Evolutionary conservation across 1,284 basidiomycete genomes (phyloP), one percentile per base, ranked within the genome.

Genomic region (Fomitopsis schrenkii): DNA sequence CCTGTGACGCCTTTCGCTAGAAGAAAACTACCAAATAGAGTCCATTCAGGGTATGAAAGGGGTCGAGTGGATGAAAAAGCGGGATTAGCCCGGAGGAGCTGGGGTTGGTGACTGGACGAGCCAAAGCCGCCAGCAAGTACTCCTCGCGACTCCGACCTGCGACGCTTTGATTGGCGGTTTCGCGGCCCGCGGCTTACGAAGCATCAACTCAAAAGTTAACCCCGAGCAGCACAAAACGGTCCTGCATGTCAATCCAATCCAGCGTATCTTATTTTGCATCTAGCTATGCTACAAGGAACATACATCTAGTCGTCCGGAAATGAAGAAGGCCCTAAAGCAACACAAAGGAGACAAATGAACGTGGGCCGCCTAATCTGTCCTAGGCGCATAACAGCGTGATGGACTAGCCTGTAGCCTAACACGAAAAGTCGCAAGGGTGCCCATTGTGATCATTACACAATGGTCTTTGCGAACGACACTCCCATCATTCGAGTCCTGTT

Each of bases 41-140:
- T 66, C 71, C 72, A 74, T 70, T 45, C 68, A 68, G 67, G 26
- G 40, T 67, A 62, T 42, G 58, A 62, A 58, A 59, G 58, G 50
- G 58, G 42, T 19, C 38, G 38, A 60, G 50, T 58, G 58, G 59
- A 52, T 48, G 36, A 57, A 61, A 57, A 55, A 54, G 40, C 44
- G 59, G 55, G 64, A 60, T 60, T 64, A 67, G 67, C 68, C 63
- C 66, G 48, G 54, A 61, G 41, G 68, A 71, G 64, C 64, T 68
- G 65, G 62, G 45, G 61, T 55, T 63, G 55, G 52, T 59, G 61
- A 61, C 58, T 64, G 54, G 64, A 58, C 65, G 62, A 59, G 57
- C 60, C 64, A 61, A 62, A 54, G 56, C 63, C 54, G 62, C 61
- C 60, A 40, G 48, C 60, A 22, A 22, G 22, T 22, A 53, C 63